A percentile compares a stretch with the other conserved stretches of the same genome.
These are phyloP conservation scores for Kuraishia capsulata DNA, from an alignment of 805 yeast species.

Conservation along the genomic window DNA sequence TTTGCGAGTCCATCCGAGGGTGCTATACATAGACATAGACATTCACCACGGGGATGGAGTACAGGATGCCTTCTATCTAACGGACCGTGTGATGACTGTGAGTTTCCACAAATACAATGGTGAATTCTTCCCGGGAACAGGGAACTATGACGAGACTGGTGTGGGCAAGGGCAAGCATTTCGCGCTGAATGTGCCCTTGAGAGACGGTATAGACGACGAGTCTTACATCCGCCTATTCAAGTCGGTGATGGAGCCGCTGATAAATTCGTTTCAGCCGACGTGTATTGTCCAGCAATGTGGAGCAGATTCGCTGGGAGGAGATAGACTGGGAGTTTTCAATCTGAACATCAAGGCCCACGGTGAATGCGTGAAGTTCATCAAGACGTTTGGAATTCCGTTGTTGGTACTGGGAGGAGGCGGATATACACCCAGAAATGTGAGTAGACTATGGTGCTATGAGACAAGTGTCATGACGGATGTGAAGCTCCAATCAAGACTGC, in stretches of 20 bases:
- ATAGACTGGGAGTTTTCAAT: constrained; percentile 89
- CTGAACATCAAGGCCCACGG: constrained; percentile 90
- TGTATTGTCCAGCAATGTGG: constrained; percentile 96
- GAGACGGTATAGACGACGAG: constrained; percentile 94
- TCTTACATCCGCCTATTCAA: constrained; percentile 69
- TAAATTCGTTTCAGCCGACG: constrained; percentile 86
- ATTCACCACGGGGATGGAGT: constrained; percentile 98
- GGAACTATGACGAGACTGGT: constrained; percentile 83
- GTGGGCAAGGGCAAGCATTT: constrained; percentile 83
- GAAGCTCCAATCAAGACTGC: constrained; percentile 65
- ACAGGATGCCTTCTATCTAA: constrained; percentile 91
- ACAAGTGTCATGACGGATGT: constrained; percentile 83
- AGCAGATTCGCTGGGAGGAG: constrained; percentile 92
- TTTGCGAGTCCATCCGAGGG: constrained; percentile 84
- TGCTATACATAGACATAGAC: constrained; percentile 88
- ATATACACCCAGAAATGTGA: constrained; percentile 91
- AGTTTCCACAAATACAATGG: constrained; percentile 92
- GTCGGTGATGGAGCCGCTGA: constrained; percentile 83
- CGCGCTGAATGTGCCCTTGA: constrained; percentile 83
- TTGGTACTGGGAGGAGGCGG: constrained; percentile 97
- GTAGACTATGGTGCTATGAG: constrained; percentile 93
- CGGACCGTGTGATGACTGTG: constrained; percentile 94
- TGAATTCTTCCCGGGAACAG: constrained; percentile 96
- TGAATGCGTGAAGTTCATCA: constrained; percentile 84
- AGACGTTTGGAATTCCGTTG: constrained; percentile 84